These are phyloP conservation scores for Cercophora scortea DNA, from an alignment of 495 filamentous ascomycete genomes.

Conservation along the genomic window DNA sequence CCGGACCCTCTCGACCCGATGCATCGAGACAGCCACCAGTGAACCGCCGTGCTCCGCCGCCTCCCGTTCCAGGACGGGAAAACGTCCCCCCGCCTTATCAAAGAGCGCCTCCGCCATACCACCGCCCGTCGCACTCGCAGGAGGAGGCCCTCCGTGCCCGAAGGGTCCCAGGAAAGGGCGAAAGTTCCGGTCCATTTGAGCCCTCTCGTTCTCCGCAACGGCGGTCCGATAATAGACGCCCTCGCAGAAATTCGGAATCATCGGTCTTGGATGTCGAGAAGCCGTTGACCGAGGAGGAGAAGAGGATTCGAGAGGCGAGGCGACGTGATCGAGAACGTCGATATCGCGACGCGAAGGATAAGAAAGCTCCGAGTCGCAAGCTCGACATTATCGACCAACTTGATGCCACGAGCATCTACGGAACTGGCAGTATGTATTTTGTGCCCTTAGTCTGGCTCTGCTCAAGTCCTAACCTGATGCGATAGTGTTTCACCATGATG, in stretches of 20 bases:
- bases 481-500: slow-evolving; percentile 95
- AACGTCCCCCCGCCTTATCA: slow-evolving; percentile 42
- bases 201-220: slow-evolving; percentile 30
- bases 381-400: slow-evolving; percentile 95
- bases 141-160: slow-evolving; percentile 49
- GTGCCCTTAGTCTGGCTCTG: background rate
- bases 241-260: slow-evolving; percentile 88
- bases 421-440: slow-evolving; percentile 71
- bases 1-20: slow-evolving; percentile 25
- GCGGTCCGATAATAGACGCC: slow-evolving; percentile 40
- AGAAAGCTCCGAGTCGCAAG: slow-evolving; percentile 51
- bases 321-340: slow-evolving; percentile 62
- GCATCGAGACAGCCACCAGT: slow-evolving; percentile 30
- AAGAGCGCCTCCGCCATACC: slow-evolving; percentile 36
- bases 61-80: slow-evolving; percentile 29
- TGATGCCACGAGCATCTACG: slow-evolving; percentile 95
- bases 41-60: slow-evolving; percentile 28
- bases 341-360: slow-evolving; percentile 52
- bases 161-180: slow-evolving; percentile 27
- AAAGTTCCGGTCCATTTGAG: slow-evolving; percentile 22
- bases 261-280: slow-evolving; percentile 67
- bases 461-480: slow-evolving; percentile 4
- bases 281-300: slow-evolving; percentile 66
- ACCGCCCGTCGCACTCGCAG: slow-evolving; percentile 53
- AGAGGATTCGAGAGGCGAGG: slow-evolving; percentile 60